Evolutionary conservation across 441 rosid genomes (phyloP).

Genomic region (Metrosideros polymorpha): DNA sequence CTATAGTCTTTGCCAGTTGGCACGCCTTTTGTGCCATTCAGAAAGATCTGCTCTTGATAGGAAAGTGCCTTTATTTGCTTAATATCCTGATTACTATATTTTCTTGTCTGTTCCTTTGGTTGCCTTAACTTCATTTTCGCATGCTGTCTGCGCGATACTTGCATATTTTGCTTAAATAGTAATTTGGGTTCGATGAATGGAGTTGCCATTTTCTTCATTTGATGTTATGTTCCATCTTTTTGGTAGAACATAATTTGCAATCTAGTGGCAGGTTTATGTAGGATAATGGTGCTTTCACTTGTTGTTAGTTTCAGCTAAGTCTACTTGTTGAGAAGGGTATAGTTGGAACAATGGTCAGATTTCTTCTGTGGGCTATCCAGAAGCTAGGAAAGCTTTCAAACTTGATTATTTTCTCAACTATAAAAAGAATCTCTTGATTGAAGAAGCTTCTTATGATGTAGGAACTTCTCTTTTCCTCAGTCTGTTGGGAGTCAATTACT

Average conservation of each 20-base stretch:
- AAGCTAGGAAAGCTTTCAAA: neutral
- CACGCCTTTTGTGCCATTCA: neutral
- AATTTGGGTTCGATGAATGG: neutral
- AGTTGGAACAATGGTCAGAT: neutral
- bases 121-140: neutral
- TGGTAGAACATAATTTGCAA: neutral
- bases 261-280: neutral
- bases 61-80: neutral
- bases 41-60: neutral
- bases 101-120: neutral
- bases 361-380: neutral
- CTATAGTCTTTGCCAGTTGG: neutral
- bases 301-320: neutral
- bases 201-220: neutral
- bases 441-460: neutral
- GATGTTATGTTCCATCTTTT: neutral
- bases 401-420: neutral
- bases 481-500: neutral
- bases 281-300: neutral
- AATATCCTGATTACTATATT: neutral
- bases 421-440: neutral
- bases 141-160: neutral
- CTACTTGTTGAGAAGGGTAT: neutral
- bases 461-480: neutral
- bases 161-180: neutral